Conservation (phyloP, 2,329 filamentous ascomycete species). For the Domatiomyces catenatus region DNA sequence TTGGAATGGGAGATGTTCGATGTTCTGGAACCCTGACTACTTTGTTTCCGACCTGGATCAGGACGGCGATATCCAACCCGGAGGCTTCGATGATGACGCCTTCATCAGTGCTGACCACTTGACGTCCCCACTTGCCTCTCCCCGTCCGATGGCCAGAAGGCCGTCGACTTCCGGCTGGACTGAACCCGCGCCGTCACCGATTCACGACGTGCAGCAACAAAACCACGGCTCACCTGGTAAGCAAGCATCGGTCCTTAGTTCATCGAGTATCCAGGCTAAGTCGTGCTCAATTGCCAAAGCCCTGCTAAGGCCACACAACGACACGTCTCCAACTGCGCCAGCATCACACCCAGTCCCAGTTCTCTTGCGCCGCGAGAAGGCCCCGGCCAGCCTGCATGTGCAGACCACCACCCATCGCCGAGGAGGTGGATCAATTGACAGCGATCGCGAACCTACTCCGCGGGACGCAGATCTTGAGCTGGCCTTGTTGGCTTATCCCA, state of each 20-base stretch:
- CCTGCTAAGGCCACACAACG: slow-evolving; percentile 6
- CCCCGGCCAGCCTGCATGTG: slow-evolving; percentile 17
- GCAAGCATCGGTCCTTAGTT: slow-evolving; percentile 26
- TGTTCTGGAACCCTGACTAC: slow-evolving; percentile 72
- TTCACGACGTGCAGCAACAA: slow-evolving; percentile 10
- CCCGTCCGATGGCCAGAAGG: neutral
- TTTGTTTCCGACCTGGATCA: slow-evolving; percentile 46
- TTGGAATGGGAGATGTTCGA: slow-evolving; percentile 77
- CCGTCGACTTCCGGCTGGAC: neutral
- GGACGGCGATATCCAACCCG: slow-evolving; percentile 56
- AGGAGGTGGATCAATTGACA: slow-evolving; percentile 54
- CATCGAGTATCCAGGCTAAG: slow-evolving; percentile 40
- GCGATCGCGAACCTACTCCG: slow-evolving; percentile 48
- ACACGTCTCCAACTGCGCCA: slow-evolving; percentile 20
- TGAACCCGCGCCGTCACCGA: neutral
- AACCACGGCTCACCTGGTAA: slow-evolving; percentile 9
- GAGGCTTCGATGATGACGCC: slow-evolving; percentile 47
- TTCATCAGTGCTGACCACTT: slow-evolving; percentile 24
- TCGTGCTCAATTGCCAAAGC: slow-evolving; percentile 44
- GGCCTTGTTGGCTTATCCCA: slow-evolving; percentile 29
- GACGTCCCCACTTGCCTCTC: neutral
- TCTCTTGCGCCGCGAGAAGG: slow-evolving; percentile 19
- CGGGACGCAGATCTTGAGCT: slow-evolving; percentile 40
- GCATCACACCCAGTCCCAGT: slow-evolving; percentile 30
- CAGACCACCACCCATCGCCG: slow-evolving; percentile 49